Evolutionary conservation across 2,329 filamentous ascomycete genomes (phyloP).

Genomic region (Penicillium verrucosum): DNA sequence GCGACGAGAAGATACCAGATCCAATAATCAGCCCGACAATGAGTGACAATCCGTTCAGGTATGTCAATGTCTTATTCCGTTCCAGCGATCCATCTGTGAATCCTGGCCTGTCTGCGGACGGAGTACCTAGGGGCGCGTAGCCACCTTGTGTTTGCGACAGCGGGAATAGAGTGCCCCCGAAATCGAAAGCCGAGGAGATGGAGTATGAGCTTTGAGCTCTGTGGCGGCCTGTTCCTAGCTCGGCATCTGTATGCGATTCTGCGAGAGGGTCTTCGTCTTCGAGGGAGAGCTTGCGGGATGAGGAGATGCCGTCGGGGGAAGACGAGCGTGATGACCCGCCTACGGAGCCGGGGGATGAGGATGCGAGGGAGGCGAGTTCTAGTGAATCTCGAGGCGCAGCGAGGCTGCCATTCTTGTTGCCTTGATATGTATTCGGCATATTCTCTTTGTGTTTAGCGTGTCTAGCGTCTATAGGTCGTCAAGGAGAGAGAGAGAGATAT

Average conservation of each 20-base stretch:
- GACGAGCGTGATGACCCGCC: conserved; percentile 68
- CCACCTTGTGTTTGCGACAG: conserved; percentile 76
- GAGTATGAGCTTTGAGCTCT: conserved; percentile 71
- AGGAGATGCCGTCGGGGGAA: conserved; percentile 78
- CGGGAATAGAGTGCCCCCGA: conserved; percentile 88
- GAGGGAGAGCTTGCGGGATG: conserved; percentile 86
- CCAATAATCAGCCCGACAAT: conserved; percentile 94
- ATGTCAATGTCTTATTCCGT: conserved; percentile 93
- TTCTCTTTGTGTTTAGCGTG: conserved; percentile 14
- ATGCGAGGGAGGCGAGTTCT: conserved; percentile 91
- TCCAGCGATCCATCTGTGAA: conserved; percentile 73
- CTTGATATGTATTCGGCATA: conserved; percentile 34
- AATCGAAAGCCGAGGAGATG: conserved; percentile 90
- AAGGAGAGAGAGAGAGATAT: neutral
- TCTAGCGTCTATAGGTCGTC: neutral
- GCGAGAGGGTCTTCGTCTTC: conserved; percentile 78
- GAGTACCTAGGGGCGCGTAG: conserved; percentile 82
- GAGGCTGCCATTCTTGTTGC: conserved; percentile 27
- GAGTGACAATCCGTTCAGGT: conserved; percentile 85
- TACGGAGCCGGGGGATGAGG: conserved; percentile 65
- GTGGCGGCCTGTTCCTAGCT: conserved; percentile 48
- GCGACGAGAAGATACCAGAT: conserved; percentile 92
- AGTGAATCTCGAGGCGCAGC: conserved; percentile 76
- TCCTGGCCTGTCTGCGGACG: conserved; percentile 56
- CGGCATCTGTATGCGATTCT: conserved; percentile 49